Evolutionary conservation across 2,329 filamentous ascomycete species (phyloP), one percentile per base, ranked within the genome.

Genomic region (Cadophora malorum): DNA sequence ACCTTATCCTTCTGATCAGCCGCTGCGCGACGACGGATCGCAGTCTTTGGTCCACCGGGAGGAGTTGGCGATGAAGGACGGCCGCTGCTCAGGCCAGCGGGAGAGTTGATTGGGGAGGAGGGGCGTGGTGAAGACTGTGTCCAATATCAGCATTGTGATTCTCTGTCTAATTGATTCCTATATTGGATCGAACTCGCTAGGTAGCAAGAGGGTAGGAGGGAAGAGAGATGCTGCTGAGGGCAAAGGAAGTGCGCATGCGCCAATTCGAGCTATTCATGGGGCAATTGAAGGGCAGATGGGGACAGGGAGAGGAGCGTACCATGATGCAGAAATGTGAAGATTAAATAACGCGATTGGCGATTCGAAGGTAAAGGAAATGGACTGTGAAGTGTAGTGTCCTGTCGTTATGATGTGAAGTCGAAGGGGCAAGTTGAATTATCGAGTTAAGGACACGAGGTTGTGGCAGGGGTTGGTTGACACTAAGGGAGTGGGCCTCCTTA

Each of bases 1-100:
- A 95, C 89, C 83, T 96, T 96, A 83, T 98, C 96, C 82, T 97
- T 97, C 84, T 97, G 92, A 81, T 98, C 96, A 76, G 95, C 95
- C 35, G 96, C 96, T 53, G 96, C 95, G 80, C 96, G 93, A 80
- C 96, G 91, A 81, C 96, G 90, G 83, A 99, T 96, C 70, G 94
- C 95, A 74, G 95, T 97, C 80, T 96, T 94, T 77, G 96, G 94
- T 76, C 96, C 96, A 73, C 96, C 96, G 31, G 96, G 96, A 71
- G 94, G 91, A 76, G 93, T 90, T 70, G 95, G 94, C 61, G 95
- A 97, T 35, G 92, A 91, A 66, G 93, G 90, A 73, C 95, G 93
- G 81, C 91, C 92, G 68, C 87, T 87, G 74, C 88, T 85, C 74
- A 85, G 84, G 71, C 80, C 80, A 63, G 77, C 77, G 72, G 81